A percentile compares a stretch with the other conserved stretches of the same genome.
Conservation (phyloP, 2,329 filamentous ascomycete species). For the Sporothrix dimorphospora region DNA sequence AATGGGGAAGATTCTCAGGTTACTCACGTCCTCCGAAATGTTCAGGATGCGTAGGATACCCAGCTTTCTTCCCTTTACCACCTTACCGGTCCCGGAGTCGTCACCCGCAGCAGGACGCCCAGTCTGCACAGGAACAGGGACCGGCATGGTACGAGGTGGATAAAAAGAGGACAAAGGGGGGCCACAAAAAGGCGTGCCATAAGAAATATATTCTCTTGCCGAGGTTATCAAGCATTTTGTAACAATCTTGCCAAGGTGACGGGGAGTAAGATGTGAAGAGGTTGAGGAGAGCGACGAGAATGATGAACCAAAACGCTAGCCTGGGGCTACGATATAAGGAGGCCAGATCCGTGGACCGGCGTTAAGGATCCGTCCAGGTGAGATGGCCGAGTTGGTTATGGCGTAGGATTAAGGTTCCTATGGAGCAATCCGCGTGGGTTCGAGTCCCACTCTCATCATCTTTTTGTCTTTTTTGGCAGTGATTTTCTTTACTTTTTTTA, state of each 20-base stretch:
- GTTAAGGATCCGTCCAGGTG: constrained; percentile 20
- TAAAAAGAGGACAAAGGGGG: not conserved
- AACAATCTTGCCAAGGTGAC: not conserved
- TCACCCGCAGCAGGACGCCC: not conserved
- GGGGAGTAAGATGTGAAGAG: too few species aligned
- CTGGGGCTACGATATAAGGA: not conserved
- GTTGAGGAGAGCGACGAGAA: not conserved
- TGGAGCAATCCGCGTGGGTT: constrained; percentile 45
- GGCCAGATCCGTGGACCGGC: not conserved
- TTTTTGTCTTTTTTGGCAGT: not conserved
- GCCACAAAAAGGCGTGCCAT: not conserved
- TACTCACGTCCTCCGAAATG: not conserved
- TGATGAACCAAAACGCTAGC: too few species aligned
- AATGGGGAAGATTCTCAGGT: not conserved
- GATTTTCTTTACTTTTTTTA: not conserved
- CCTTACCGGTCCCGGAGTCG: not conserved
- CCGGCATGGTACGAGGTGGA: not conserved
- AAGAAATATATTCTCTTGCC: not conserved
- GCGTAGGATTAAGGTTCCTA: constrained; percentile 39
- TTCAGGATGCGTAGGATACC: not conserved
- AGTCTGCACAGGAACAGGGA: not conserved
- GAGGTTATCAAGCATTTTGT: constrained; percentile 16
- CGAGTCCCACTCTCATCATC: constrained; percentile 36
- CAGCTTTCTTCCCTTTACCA: not conserved
- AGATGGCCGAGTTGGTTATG: constrained; percentile 30